Evolutionary conservation across 805 yeast genomes (phyloP), one percentile per base, ranked within the genome.

Genomic region (Cyberlindnera xishuangbannaensis): DNA sequence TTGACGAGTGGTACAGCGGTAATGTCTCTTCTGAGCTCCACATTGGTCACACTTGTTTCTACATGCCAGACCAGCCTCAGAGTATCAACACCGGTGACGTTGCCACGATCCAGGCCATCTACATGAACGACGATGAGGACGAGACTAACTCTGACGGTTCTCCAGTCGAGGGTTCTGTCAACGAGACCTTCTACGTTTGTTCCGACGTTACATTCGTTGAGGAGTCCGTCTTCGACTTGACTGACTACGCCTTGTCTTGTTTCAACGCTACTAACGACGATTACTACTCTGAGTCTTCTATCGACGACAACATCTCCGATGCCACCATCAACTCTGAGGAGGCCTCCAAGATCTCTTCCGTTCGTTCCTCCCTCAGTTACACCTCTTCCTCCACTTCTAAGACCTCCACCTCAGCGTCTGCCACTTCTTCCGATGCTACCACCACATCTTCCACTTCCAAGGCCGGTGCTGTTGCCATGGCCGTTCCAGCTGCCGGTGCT

Each of bases 1-100:
- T 67, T 41, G 58, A 59, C 18, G 61, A 56, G 30, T 59, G 60
- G 58, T 62, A 63, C 34, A 34, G 32, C 20, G 66, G 65, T 34
- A 63, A 63, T 35, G 59, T 63, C 33, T 48, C 67, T 31, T 53
- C 51, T 31, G 62, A 63, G 41, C 44, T 65, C 29, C 62, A 58
- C 44, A 59, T 62, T 25, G 73, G 72, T 20, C 73, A 67, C 51
- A 59, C 67, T 28, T 67, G 73, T 54, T 66, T 58, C 59, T 58
- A 58, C 47, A 42, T 65, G 51, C 71, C 71, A 33, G 69, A 66
- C 33, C 61, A 47, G 38, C 65, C 69, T 30, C 54, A 60, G 14
- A 33, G 43, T 23, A 49, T 65, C 38, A 50, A 50, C 25, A 40
- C 55, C 17, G 72, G 71, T 38, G 63, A 59, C 41, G 45, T 52